Conservation (phyloP, 495 filamentous ascomycete species). For the Immersiella caudata region DNA sequence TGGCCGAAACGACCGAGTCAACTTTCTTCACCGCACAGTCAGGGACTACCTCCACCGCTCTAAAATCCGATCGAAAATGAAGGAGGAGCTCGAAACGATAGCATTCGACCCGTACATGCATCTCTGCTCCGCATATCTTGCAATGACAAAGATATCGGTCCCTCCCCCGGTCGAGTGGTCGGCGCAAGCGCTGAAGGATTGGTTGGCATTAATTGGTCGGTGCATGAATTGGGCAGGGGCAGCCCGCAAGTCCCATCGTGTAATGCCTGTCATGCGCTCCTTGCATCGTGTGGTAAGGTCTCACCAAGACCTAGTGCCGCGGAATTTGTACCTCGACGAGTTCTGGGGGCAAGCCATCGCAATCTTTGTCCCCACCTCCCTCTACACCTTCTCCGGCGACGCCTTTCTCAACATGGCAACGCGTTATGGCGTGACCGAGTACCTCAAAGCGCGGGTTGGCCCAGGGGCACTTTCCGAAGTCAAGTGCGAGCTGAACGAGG, state of each 20-base stretch:
- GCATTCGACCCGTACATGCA: neutral
- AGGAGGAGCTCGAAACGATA: too few species aligned
- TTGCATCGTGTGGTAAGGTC: neutral
- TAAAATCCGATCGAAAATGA: neutral
- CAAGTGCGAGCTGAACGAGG: neutral
- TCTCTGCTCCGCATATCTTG: neutral
- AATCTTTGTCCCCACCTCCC: neutral
- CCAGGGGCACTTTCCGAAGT: neutral
- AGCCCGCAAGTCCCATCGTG: neutral
- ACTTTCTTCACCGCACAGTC: slow-evolving; percentile 9
- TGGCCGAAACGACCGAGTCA: neutral
- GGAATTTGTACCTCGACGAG: too few species aligned
- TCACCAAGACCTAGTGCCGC: neutral
- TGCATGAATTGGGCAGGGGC: neutral
- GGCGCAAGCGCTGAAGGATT: neutral
- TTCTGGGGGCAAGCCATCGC: neutral
- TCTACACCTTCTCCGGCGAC: slow-evolving; percentile 9
- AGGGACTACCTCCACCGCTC: neutral
- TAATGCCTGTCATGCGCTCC: neutral
- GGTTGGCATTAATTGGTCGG: neutral
- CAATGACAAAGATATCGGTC: neutral
- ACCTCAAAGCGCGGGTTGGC: neutral
- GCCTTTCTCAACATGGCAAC: neutral
- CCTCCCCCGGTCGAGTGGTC: neutral
- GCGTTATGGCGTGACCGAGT: neutral